Base-by-base conservation (phyloP, 192 early-diverging fungal species). In the Gonapodya prolifera region DNA sequence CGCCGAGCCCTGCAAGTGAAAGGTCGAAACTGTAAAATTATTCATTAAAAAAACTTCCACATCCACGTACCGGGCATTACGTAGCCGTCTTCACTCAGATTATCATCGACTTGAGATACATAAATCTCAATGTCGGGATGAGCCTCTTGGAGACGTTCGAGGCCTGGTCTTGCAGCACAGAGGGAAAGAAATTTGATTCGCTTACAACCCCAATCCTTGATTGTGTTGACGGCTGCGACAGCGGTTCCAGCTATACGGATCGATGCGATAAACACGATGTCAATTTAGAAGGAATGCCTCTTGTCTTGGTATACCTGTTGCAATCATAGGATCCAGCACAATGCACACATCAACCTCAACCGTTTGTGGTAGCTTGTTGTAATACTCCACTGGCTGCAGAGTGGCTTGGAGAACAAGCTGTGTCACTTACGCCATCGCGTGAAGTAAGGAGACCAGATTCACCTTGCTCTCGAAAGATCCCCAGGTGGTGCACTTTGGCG, bases 301-400 rank as follows among this genome's bases (percentile, higher is more conserved):
- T 16, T 61, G 8, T 16, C 8, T 16, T 23, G 45, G 23, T 69
- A 88, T 91, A 69, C 91, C 91, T 0, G 94, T 95, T 13, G 93
- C 94, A 34, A 94, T 84, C 84, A 94, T 90, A 2, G 94, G 94
- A 80, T 95, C 94, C 0, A 95, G 76, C 33, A 94, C 84, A 75
- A 92, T 80, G 69, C 92, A 92, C 61, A 89, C 77, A 76, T 93
- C 89, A 2, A 91, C 85, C 29, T 85, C 84, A 75, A 91, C 90
- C 2, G 81, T 77, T n/a, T 81, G 77, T 1, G 94, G 94, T 31
- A 95, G 84, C 80, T 94, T 95, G 82, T 95, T 95, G 85, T 94
- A 95, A 83, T 95, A 95, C 81, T 95, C 94, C n/a, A 95, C 92
- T 1, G 94, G 94, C 78, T 90, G 88, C 36, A 94, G 84, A 0